phyloP scores from a whole-genome alignment of 805 yeast genomes.

The Teunomyces cretensis region DNA sequence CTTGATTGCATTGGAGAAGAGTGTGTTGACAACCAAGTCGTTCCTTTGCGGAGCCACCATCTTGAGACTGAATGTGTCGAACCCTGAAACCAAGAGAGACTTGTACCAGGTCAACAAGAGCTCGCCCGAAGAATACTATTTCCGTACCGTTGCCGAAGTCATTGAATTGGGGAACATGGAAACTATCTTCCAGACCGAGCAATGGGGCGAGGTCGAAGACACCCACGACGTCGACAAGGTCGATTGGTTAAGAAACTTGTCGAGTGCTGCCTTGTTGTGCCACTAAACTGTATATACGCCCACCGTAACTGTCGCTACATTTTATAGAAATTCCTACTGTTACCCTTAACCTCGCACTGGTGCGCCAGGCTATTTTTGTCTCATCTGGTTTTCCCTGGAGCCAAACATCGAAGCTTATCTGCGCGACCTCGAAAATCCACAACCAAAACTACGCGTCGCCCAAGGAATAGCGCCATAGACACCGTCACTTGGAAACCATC shows the following conservation, averaged over 20 bases:
- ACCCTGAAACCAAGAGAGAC: constrained; percentile 14
- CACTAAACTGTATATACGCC: constrained; percentile 1
- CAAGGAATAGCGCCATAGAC: not conserved
- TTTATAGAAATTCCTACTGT: not conserved
- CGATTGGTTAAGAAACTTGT: constrained; percentile 78
- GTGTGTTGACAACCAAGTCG: constrained; percentile 84
- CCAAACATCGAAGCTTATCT: not conserved
- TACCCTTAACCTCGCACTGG: too few species aligned
- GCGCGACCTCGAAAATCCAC: constrained; percentile 1
- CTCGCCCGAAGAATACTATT: constrained; percentile 29
- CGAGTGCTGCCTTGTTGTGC: constrained; percentile 63
- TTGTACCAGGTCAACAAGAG: constrained; percentile 38
- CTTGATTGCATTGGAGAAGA: constrained; percentile 83
- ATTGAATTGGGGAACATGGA: constrained; percentile 80
- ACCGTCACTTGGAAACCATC: not conserved
- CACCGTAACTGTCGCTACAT: not conserved
- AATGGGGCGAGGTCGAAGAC: constrained; percentile 99
- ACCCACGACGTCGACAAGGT: constrained; percentile 97
- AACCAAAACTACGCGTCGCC: constrained; percentile 4
- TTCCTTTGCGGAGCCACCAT: constrained; percentile 77
- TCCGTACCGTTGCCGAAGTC: constrained; percentile 61
- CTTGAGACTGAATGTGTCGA: constrained; percentile 46
- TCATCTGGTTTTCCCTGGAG: not conserved
- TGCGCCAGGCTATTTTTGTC: not conserved
- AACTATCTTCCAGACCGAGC: constrained; percentile 75